A percentile compares a stretch with the other conserved stretches of the same genome.
phyloP scores from a whole-genome alignment of 2,329 filamentous ascomycete species.

The Botrytis byssoidea region DNA sequence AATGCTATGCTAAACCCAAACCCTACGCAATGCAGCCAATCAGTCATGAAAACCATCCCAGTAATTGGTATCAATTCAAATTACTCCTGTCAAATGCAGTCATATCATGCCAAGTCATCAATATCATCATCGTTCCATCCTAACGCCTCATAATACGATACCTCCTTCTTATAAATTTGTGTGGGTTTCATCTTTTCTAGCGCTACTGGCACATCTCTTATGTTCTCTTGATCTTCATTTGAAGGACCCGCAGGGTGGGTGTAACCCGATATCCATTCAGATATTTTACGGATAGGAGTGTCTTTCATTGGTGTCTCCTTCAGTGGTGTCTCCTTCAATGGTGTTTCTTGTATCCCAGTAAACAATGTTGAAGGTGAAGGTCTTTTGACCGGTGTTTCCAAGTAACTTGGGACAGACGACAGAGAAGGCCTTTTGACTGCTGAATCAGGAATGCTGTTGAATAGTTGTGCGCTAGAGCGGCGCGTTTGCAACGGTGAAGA shows the following conservation, averaged over 20 bases:
- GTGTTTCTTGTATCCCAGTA: conserved; percentile 24
- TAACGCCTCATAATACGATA: conserved; percentile 40
- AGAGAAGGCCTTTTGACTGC: conserved; percentile 22
- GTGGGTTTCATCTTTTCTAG: conserved; percentile 3
- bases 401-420: conserved; percentile 23
- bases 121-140: conserved; percentile 42
- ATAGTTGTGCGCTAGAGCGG: conserved; percentile 34
- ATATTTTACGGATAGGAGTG: conserved; percentile 23
- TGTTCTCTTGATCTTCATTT: conserved; percentile 31
- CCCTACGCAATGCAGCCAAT: conserved; percentile 14
- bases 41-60: conserved; percentile 2
- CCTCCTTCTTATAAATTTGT: conserved; percentile 25
- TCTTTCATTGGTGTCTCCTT: conserved; percentile 37
- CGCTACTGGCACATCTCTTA: conserved; percentile 1
- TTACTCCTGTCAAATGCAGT: conserved; percentile 27
- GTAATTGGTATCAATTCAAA: neutral
- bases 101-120: conserved; percentile 36
- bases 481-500: conserved; percentile 34
- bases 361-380: neutral
- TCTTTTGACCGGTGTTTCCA: conserved; percentile 36
- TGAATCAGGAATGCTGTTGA: conserved; percentile 31
- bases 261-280: conserved; percentile 23
- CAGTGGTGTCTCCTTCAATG: conserved; percentile 32
- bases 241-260: conserved; percentile 26
- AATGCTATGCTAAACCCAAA: conserved; percentile 12